Evolutionary conservation across 2,329 filamentous ascomycete genomes (phyloP).

Genomic region (Fusarium pseudograminearum): DNA sequence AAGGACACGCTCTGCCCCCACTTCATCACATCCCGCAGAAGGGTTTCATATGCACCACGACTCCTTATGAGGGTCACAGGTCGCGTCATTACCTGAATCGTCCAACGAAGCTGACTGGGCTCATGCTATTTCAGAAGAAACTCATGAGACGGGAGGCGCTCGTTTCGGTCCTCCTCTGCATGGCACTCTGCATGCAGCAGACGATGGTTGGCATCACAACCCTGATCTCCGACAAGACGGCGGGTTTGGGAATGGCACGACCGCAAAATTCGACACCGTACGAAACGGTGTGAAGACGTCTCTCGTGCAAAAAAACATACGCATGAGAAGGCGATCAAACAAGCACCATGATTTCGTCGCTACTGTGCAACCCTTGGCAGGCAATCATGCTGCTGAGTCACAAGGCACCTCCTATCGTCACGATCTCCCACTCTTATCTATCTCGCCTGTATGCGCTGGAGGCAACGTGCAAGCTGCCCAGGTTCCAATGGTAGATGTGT

Average conservation of each 20-base stretch:
- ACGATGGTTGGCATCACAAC: constrained; percentile 38
- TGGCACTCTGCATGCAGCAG: constrained; percentile 33
- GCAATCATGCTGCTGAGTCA: constrained; percentile 9
- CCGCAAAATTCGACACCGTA: constrained; percentile 58
- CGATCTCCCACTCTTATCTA: constrained; percentile 8
- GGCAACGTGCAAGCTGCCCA: constrained; percentile 5
- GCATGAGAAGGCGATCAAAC: constrained; percentile 40
- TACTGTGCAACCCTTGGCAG: constrained; percentile 1
- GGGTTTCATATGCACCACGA: constrained; percentile 54
- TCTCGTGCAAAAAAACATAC: constrained; percentile 44
- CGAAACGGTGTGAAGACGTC: constrained; percentile 30
- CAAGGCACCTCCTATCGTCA: constrained; percentile 7
- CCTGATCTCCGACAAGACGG: constrained; percentile 44
- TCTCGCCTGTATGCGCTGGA: constrained; percentile 13
- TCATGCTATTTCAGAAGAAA: constrained; percentile 31
- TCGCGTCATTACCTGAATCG: constrained; percentile 63
- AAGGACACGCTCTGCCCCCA: constrained; percentile 58
- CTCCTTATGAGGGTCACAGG: constrained; percentile 70
- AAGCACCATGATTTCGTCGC: constrained; percentile 27
- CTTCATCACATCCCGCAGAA: constrained; percentile 57
- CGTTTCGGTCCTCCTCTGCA: constrained; percentile 60
- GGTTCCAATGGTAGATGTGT: constrained; percentile 50
- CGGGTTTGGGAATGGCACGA: constrained; percentile 59
- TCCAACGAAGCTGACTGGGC: constrained; percentile 42
- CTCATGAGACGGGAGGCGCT: constrained; percentile 58